Evolutionary conservation across 495 filamentous ascomycete species (phyloP).

Genomic region (Poronia punctata): DNA sequence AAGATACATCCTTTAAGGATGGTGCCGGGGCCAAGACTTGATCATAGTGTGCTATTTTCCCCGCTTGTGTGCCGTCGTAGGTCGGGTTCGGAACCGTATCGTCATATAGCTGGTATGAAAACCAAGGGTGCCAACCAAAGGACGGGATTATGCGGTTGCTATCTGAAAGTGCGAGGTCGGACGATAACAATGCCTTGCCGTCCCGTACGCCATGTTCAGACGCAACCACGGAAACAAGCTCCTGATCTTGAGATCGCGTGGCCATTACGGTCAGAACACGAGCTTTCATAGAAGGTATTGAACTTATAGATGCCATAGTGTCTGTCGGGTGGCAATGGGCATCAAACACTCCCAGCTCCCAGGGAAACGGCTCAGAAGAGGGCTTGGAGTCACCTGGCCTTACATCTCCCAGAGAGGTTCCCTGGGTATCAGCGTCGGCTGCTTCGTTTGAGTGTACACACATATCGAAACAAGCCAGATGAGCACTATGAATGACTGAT

Average conservation of each 20-base stretch:
- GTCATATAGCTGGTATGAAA: constrained; percentile 79
- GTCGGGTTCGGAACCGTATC: constrained; percentile 38
- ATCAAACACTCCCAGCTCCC: constrained; percentile 80
- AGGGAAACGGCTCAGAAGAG: constrained; percentile 52
- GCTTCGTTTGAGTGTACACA: constrained; percentile 3
- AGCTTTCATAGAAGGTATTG: constrained; percentile 70
- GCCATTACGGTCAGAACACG: constrained; percentile 79
- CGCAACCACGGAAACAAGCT: constrained; percentile 67
- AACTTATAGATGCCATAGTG: constrained; percentile 65
- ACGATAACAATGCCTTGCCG: constrained; percentile 6
- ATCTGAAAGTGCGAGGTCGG: constrained; percentile 2
- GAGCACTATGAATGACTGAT: too few species aligned
- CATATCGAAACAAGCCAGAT: too few species aligned
- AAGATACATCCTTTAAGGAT: constrained; percentile 43
- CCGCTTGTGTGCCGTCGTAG: constrained; percentile 27
- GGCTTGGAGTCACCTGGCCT: constrained; percentile 3
- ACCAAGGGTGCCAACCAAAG: constrained; percentile 99
- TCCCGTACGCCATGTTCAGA: constrained; percentile 30
- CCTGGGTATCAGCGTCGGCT: background rate
- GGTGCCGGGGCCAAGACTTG: constrained; percentile 56
- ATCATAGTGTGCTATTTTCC: constrained; percentile 66
- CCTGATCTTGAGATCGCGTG: constrained; percentile 79
- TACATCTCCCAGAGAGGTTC: background rate
- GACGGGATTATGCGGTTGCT: constrained; percentile 55
- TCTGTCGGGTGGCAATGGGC: constrained; percentile 99